A percentile compares a stretch with the other conserved stretches of the same genome.
Evolutionary conservation across 179 eudicot genomes (phyloP).

Genomic region (Patellifolia procumbens): DNA sequence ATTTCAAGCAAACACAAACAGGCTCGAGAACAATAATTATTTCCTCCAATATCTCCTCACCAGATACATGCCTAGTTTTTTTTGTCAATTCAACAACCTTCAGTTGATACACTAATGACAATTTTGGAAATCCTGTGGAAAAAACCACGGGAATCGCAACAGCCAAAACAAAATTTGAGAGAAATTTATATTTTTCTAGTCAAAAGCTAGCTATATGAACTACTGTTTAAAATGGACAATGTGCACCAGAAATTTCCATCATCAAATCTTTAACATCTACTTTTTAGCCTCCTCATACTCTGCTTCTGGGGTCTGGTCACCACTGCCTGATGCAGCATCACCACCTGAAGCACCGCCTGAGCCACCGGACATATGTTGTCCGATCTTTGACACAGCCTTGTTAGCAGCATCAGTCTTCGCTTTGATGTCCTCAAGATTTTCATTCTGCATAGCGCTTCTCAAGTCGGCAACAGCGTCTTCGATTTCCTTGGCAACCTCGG

Average conservation of each 20-base stretch:
- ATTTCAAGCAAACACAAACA: background rate
- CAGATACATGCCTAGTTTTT: constrained; percentile 3
- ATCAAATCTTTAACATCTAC: constrained; percentile 13
- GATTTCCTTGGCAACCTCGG: constrained; percentile 63
- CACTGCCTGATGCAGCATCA: constrained; percentile 21
- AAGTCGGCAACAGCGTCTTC: constrained; percentile 62
- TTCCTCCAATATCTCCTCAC: background rate
- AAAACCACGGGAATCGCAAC: background rate
- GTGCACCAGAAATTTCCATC: background rate
- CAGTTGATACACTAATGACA: constrained; percentile 6
- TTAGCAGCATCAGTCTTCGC: constrained; percentile 47
- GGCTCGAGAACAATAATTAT: background rate
- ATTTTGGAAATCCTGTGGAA: background rate
- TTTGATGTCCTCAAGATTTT: constrained; percentile 61
- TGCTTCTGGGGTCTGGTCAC: constrained; percentile 49
- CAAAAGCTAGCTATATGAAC: constrained; percentile 11
- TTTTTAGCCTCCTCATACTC: constrained; percentile 50
- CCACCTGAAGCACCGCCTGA: constrained; percentile 24
- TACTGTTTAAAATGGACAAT: background rate
- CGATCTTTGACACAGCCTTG: constrained; percentile 54
- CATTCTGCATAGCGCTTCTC: constrained; percentile 54
- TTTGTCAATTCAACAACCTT: constrained; percentile 1
- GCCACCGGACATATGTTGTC: constrained; percentile 53
- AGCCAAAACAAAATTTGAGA: constrained; percentile 15
- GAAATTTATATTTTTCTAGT: background rate